Evolutionary conservation across 768 basidiomycete species (phyloP).

Genomic region (Auriscalpium microsporum): DNA sequence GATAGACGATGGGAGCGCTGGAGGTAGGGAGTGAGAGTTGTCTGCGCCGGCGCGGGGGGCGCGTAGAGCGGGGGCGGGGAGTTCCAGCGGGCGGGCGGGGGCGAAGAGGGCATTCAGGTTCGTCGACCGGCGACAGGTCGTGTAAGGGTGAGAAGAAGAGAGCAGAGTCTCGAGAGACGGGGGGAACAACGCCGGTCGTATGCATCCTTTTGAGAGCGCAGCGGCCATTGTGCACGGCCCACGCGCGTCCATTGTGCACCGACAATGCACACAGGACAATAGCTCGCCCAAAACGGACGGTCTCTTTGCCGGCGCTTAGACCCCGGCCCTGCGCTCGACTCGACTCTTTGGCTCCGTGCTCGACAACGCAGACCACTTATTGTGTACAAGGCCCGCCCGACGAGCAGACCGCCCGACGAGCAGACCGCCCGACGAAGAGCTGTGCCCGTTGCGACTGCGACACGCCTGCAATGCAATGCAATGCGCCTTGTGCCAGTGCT

Average conservation of each 20-base stretch:
- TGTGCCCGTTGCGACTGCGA: too few species aligned
- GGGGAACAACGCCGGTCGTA: background rate
- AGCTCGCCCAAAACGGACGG: background rate
- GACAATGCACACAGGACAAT: background rate
- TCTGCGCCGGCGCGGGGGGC: slow-evolving; percentile 24
- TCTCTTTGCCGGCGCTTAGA: background rate
- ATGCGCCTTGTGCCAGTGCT: too few species aligned
- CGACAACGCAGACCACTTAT: too few species aligned
- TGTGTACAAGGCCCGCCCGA: too few species aligned
- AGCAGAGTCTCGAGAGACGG: background rate
- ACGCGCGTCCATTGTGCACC: slow-evolving; percentile 5
- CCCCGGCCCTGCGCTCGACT: too few species aligned
- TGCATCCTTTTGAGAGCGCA: slow-evolving; percentile 8
- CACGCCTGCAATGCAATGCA: too few species aligned
- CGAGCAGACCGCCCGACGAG: too few species aligned
- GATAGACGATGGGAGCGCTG: slow-evolving; percentile 76
- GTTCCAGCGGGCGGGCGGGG: slow-evolving; percentile 15
- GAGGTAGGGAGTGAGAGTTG: slow-evolving; percentile 70
- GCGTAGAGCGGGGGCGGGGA: slow-evolving; percentile 53
- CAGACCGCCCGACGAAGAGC: too few species aligned
- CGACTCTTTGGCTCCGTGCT: too few species aligned
- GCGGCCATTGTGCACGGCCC: slow-evolving; percentile 10
- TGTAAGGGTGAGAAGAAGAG: slow-evolving; percentile 1
- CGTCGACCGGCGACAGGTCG: slow-evolving; percentile 15
- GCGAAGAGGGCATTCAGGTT: slow-evolving; percentile 17